Base-by-base conservation (phyloP, 371 early-diverging fungal species). In the Fennellomyces sp. region DNA sequence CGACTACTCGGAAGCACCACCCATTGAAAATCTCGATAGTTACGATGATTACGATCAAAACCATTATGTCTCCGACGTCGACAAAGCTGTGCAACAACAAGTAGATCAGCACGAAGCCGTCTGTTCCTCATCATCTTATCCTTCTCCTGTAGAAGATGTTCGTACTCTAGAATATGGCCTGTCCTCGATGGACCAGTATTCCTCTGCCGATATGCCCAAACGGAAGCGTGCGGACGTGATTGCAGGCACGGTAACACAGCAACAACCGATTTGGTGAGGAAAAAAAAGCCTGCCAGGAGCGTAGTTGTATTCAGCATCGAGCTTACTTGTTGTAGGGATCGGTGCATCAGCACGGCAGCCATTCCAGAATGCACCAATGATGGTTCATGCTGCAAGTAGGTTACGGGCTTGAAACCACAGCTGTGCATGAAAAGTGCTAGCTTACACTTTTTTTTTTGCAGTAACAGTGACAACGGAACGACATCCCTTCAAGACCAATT, bases 11-110 rank as follows among this genome's bases (percentile, higher is more conserved):
- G n/a, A n/a, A n/a, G n/a, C n/a, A n/a, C n/a, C n/a, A n/a, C n/a
- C n/a, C n/a, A n/a, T n/a, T n/a, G n/a, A n/a, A n/a, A n/a, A n/a
- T n/a, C n/a, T n/a, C n/a, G n/a, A 41, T 41, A n/a, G 19, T 13
- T 6, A 41, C 19, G 45, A 17, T 10, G 0, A 45, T 8, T 2
- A 27, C n/a, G n/a, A 45, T 4, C 45, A 45, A 23, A 8, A 41
- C n/a, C 6, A 3, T 50, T 50, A 1, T 50, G 29, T 26, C 25
- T 35, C 31, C 38, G 55, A 54, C 21, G 27, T 27, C 15, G 55
- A 36, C 15, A 36, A 12, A 17, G 35, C 38, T 54, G 55, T 54
- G n/a, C 55, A 28, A 23, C 55, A 54, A 17, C 35, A 54, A 7
- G 21, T 54, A 5, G 55, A 54, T 23, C 28, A 54, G 26, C 55